phyloP scores from a whole-genome alignment of 176 grass and related monocot genomes.

The Rhipidocladum racemiflorum region DNA sequence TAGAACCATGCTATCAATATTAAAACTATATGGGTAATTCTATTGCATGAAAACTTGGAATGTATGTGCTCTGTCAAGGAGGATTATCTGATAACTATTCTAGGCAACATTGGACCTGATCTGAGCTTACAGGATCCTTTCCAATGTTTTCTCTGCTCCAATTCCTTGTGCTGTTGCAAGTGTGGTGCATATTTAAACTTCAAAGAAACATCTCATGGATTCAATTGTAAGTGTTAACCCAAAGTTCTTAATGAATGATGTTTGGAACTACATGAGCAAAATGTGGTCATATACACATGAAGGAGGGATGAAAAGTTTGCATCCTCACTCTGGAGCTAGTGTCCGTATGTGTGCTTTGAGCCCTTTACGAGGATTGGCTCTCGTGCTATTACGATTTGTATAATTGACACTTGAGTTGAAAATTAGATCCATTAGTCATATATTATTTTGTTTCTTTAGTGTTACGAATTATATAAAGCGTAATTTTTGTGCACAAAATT shows the following conservation, averaged over 20 bases:
- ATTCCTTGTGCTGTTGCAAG: background rate
- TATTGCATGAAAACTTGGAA: background rate
- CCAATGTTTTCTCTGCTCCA: background rate
- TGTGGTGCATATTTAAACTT: background rate
- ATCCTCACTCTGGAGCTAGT: background rate
- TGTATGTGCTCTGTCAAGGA: background rate
- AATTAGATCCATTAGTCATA: background rate
- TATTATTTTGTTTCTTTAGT: background rate
- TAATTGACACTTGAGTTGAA: background rate
- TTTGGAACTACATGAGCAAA: background rate
- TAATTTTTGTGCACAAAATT: background rate
- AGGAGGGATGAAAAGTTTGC: background rate
- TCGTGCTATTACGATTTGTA: background rate
- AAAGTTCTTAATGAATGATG: background rate
- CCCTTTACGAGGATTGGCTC: background rate
- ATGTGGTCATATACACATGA: background rate
- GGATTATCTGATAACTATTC: background rate
- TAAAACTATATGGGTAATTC: background rate
- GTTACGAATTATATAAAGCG: background rate
- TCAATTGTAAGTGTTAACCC: background rate
- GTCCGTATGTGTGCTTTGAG: background rate
- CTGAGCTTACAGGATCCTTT: background rate
- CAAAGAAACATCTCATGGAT: background rate
- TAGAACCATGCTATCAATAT: background rate
- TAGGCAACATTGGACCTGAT: background rate